Evolutionary conservation across 495 filamentous ascomycete species (phyloP).

Genomic region (Coniosporium apollinis): DNA sequence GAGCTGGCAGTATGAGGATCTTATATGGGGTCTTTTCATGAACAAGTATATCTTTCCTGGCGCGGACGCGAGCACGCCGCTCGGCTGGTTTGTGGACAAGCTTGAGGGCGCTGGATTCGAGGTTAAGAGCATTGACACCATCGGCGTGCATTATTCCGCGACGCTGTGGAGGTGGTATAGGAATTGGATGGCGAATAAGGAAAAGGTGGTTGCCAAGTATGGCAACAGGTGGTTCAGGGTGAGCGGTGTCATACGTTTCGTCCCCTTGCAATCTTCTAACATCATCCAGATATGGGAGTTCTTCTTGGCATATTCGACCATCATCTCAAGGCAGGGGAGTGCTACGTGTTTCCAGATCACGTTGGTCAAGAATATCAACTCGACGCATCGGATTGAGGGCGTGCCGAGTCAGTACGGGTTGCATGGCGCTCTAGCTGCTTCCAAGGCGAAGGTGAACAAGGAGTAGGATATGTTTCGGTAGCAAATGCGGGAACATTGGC

Average conservation of each 20-base stretch:
- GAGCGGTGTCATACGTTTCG: constrained; percentile 24
- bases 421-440: constrained; percentile 42
- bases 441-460: constrained; percentile 11
- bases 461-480: no score
- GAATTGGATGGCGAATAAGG: constrained; percentile 93
- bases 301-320: constrained; percentile 89
- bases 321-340: constrained; percentile 78
- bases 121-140: constrained; percentile 61
- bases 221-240: constrained; percentile 92
- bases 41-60: constrained; percentile 88
- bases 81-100: constrained; percentile 50
- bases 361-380: constrained; percentile 95
- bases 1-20: constrained; percentile 77
- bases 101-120: constrained; percentile 67
- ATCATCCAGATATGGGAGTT: constrained; percentile 83
- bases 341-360: constrained; percentile 95
- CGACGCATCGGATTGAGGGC: constrained; percentile 83
- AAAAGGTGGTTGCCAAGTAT: constrained; percentile 92
- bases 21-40: constrained; percentile 80
- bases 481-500: no score
- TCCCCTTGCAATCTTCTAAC: not conserved
- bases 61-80: constrained; percentile 68
- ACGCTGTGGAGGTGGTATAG: constrained; percentile 98
- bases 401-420: constrained; percentile 60
- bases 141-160: constrained; percentile 93